Percentiles rank a stretch among this genome's conserved stretches.
phyloP scores from a whole-genome alignment of 73 alveolate genomes.

The Diophrys appendiculata region DNA sequence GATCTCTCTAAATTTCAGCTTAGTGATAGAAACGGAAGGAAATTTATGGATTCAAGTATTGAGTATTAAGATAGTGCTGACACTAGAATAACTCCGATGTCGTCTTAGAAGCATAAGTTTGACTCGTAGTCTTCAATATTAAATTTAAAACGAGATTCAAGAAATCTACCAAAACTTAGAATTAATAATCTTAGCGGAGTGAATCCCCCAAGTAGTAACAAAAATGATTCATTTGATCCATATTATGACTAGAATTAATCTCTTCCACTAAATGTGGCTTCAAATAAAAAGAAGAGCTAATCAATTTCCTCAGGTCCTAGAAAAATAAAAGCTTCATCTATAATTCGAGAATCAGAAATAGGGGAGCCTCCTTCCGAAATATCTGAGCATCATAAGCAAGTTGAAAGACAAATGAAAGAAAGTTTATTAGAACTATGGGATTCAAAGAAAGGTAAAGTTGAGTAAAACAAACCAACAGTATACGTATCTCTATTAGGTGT shows the following conservation, averaged over 20 bases:
- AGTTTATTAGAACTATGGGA: not conserved
- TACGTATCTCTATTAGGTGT: not conserved
- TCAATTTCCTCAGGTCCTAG: not conserved
- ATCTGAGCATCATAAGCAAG: not conserved
- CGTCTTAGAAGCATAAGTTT: no score
- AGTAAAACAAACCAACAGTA: not conserved
- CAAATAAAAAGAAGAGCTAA: not conserved
- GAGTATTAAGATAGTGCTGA: no score
- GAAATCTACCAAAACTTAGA: no score
- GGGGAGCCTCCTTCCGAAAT: not conserved
- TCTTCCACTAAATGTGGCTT: no score
- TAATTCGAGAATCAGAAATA: not conserved
- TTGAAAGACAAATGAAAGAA: conserved; percentile 6
- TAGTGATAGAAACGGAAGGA: not conserved
- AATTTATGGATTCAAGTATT: not conserved
- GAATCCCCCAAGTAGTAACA: no score
- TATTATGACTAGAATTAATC: no score
- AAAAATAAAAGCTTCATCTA: not conserved
- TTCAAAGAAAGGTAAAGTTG: not conserved
- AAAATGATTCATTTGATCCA: no score
- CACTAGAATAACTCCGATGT: no score
- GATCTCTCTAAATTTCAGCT: not conserved
- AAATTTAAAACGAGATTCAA: no score
- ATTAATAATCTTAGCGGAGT: no score
- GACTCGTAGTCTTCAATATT: no score